A percentile compares a stretch with the other conserved stretches of the same genome.
Conservation (phyloP, 2,329 filamentous ascomycete species). For the Paramyrothecium roridum region DNA sequence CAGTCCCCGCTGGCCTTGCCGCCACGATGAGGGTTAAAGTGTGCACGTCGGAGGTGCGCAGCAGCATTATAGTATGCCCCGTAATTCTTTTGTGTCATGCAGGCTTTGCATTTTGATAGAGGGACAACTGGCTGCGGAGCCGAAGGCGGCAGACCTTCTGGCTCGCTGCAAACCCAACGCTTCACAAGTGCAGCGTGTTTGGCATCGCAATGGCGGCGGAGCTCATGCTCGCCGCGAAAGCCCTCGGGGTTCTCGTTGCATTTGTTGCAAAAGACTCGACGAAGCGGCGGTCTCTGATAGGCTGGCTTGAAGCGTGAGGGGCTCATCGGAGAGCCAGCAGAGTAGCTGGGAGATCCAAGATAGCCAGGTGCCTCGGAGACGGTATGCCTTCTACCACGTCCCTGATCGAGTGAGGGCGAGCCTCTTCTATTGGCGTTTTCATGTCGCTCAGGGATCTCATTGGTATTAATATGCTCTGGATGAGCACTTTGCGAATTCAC, state of each 20-base stretch:
- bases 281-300: constrained; percentile 56
- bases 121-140: constrained; percentile 47
- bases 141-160: constrained; percentile 31
- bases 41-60: constrained; percentile 54
- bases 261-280: constrained; percentile 71
- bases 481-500: neutral
- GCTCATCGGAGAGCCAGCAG: constrained; percentile 39
- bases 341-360: constrained; percentile 30
- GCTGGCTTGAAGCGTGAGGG: constrained; percentile 31
- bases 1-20: constrained; percentile 57
- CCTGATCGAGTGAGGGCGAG: constrained; percentile 7
- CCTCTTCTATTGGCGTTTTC: neutral
- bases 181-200: constrained; percentile 54
- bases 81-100: constrained; percentile 53
- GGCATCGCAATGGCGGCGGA: constrained; percentile 63
- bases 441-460: neutral
- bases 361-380: constrained; percentile 44
- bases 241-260: constrained; percentile 83
- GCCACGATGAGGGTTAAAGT: constrained; percentile 53
- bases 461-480: neutral
- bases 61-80: constrained; percentile 59
- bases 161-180: constrained; percentile 55
- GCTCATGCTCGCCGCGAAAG: constrained; percentile 87
- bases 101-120: constrained; percentile 54
- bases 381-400: constrained; percentile 36